phyloP scores from a whole-genome alignment of 2,329 filamentous ascomycete genomes.

The Oidium heveae region DNA sequence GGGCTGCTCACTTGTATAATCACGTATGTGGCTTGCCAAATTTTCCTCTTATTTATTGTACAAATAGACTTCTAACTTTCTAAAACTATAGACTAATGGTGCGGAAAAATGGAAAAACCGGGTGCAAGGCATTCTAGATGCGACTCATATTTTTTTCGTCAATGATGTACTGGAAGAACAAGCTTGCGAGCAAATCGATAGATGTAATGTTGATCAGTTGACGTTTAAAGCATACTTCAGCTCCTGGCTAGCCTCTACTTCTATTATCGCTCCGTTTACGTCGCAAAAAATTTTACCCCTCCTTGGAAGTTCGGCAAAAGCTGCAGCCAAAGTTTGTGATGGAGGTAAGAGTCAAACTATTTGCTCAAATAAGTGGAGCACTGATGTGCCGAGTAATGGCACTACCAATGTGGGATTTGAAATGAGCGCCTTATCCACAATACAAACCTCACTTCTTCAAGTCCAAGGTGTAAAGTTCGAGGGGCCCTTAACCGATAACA shows the following conservation, averaged over 20 bases:
- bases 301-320: slow-evolving; percentile 27
- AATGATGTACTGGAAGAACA: slow-evolving; percentile 34
- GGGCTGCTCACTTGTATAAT: slow-evolving; percentile 43
- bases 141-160: slow-evolving; percentile 25
- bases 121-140: slow-evolving; percentile 28
- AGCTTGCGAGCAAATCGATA: slow-evolving; percentile 33
- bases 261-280: slow-evolving; percentile 37
- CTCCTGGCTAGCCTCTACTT: slow-evolving; percentile 34
- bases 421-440: slow-evolving; percentile 41
- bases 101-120: slow-evolving; percentile 29
- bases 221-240: slow-evolving; percentile 41
- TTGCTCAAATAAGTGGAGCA: slow-evolving; percentile 35
- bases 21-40: slow-evolving; percentile 18
- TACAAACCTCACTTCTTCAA: slow-evolving; percentile 33
- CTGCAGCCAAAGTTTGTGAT: slow-evolving; percentile 33
- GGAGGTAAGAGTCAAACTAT: slow-evolving; percentile 21
- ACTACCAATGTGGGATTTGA: slow-evolving; percentile 40
- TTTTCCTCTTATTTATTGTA: not conserved
- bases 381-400: slow-evolving; percentile 28
- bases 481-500: slow-evolving; percentile 21
- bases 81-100: slow-evolving; percentile 15
- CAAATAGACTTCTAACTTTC: slow-evolving; percentile 2
- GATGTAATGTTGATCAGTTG: slow-evolving; percentile 35
- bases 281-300: slow-evolving; percentile 25
- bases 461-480: slow-evolving; percentile 15